Conservation (phyloP, 352 stramenopile species). For the Globisporangium spinosum region DNA sequence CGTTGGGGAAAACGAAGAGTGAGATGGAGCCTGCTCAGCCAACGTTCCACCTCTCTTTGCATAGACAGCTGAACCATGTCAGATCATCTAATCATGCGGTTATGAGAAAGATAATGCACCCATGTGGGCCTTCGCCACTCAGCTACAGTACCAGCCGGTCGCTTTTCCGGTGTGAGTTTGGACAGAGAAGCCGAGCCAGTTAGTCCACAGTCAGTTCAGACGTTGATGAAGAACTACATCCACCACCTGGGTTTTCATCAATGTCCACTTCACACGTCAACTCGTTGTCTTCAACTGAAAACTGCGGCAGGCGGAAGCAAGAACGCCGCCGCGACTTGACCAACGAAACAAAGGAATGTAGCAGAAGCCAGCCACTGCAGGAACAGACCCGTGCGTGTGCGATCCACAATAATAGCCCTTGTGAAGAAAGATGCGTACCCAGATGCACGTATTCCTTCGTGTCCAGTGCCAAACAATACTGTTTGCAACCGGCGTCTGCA, state of each 20-base stretch:
- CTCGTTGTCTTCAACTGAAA: background rate
- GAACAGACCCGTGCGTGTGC: too few species aligned
- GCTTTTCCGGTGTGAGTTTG: background rate
- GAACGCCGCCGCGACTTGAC: background rate
- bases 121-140: background rate
- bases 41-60: too few species aligned
- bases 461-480: too few species aligned
- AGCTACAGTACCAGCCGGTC: background rate
- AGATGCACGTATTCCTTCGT: background rate
- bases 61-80: too few species aligned
- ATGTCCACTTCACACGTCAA: background rate
- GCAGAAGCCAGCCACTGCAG: too few species aligned
- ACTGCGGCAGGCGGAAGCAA: background rate
- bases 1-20: background rate
- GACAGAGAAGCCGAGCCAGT: background rate
- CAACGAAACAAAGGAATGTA: too few species aligned
- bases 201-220: background rate
- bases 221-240: background rate
- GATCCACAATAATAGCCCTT: background rate
- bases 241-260: background rate
- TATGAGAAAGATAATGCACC: slow-evolving; percentile 2
- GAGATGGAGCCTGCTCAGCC: background rate
- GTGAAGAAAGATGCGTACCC: background rate
- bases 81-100: background rate
- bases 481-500: too few species aligned